phyloP scores from a whole-genome alignment of 164 flowering plant species.

The Protea cynaroides region DNA sequence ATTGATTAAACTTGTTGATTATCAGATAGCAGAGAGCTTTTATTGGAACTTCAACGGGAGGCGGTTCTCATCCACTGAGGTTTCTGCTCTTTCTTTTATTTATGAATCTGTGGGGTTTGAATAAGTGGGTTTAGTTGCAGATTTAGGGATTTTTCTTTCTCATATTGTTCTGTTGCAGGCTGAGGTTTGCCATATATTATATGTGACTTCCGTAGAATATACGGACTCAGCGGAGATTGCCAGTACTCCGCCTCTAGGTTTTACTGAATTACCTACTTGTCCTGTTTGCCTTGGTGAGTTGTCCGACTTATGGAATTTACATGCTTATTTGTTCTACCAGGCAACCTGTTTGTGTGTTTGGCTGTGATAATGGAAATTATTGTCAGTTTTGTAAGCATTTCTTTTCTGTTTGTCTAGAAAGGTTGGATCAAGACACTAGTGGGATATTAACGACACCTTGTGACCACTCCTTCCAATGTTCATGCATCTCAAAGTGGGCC shows the following conservation, averaged over 20 bases:
- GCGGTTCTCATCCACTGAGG: conserved; percentile 65
- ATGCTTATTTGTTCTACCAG: no score
- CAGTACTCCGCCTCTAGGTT: conserved; percentile 57
- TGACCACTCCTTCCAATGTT: conserved; percentile 92
- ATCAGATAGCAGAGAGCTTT: conserved; percentile 50
- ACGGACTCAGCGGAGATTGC: conserved; percentile 56
- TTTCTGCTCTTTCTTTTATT: conserved; percentile 8
- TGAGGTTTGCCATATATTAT: conserved; percentile 82
- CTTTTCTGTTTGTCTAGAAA: conserved; percentile 41
- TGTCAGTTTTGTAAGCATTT: neutral
- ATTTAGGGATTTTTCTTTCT: neutral
- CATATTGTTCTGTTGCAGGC: conserved; percentile 38
- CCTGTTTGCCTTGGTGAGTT: conserved; percentile 87
- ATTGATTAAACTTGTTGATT: conserved; percentile 47
- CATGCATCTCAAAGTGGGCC: conserved; percentile 86
- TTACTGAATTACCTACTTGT: conserved; percentile 80
- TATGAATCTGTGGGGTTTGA: conserved; percentile 3
- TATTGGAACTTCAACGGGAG: conserved; percentile 56
- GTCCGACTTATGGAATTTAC: neutral
- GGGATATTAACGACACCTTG: conserved; percentile 76
- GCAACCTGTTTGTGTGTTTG: neutral
- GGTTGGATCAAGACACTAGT: conserved; percentile 92
- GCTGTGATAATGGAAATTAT: neutral
- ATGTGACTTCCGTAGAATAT: conserved; percentile 49
- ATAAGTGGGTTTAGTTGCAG: neutral